Evolutionary conservation across 371 early-diverging fungal species (phyloP).

Genomic region (Mucor lusitanicus): DNA sequence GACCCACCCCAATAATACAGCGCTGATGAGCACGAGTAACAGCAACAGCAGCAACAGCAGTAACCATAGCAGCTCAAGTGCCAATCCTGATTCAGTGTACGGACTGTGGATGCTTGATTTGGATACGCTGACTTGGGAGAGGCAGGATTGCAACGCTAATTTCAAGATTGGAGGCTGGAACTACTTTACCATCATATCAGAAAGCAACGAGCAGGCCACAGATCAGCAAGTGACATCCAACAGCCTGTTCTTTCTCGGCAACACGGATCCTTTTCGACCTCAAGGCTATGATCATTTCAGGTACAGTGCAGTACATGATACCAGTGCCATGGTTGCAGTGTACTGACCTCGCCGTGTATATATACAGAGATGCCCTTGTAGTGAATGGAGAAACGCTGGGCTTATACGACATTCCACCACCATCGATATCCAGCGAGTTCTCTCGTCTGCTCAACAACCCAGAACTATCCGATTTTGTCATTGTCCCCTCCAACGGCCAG

Average conservation of each 20-base stretch:
- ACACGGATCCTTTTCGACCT: slow-evolving; percentile 56
- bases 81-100: slow-evolving; percentile 29
- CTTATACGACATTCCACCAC: slow-evolving; percentile 53
- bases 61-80: neutral
- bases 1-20: neutral
- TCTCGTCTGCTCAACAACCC: slow-evolving; percentile 56
- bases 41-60: neutral
- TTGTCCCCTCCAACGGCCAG: slow-evolving; percentile 49
- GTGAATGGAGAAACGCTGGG: slow-evolving; percentile 63
- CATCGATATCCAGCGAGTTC: slow-evolving; percentile 45
- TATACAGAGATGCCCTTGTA: slow-evolving; percentile 49
- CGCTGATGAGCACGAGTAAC: neutral
- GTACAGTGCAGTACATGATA: slow-evolving; percentile 15
- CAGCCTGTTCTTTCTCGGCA: slow-evolving; percentile 55
- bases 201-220: slow-evolving; percentile 5
- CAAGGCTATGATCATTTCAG: slow-evolving; percentile 66
- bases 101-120: slow-evolving; percentile 71
- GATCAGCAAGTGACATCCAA: slow-evolving; percentile 23
- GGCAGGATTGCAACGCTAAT: slow-evolving; percentile 55
- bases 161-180: slow-evolving; percentile 67
- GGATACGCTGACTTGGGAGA: slow-evolving; percentile 62
- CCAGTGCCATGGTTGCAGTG: neutral
- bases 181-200: slow-evolving; percentile 57
- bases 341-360: neutral
- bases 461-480: slow-evolving; percentile 65